Conservation (phyloP, 306 rosid species). For the Betula pendula region DNA sequence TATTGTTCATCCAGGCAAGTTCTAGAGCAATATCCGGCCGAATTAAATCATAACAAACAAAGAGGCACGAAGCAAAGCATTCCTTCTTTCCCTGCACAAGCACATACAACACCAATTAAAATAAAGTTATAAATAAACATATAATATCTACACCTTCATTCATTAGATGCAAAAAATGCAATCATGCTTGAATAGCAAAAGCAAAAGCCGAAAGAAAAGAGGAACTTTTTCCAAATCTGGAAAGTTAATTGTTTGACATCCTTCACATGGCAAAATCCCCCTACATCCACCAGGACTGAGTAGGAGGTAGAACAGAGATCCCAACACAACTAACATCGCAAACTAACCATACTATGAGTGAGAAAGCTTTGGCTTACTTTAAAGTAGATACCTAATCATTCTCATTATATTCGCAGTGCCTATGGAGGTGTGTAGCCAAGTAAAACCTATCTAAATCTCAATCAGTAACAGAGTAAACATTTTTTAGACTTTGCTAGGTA, state of each 20-base stretch:
- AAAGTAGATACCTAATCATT: slow-evolving; percentile 8
- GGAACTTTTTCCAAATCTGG: not conserved
- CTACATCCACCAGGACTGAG: not conserved
- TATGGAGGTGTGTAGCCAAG: not conserved
- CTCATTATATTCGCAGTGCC: not conserved
- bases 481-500: slow-evolving; percentile 22
- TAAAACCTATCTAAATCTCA: slow-evolving; percentile 3
- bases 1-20: slow-evolving; percentile 95
- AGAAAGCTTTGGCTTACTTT: not conserved
- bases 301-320: not conserved
- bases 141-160: slow-evolving; percentile 5
- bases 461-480: not conserved
- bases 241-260: not conserved
- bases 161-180: not conserved
- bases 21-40: slow-evolving; percentile 85
- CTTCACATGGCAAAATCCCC: not conserved
- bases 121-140: not conserved
- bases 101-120: slow-evolving; percentile 22
- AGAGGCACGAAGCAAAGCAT: slow-evolving; percentile 96
- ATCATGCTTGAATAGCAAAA: not conserved
- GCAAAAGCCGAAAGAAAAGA: not conserved
- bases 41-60: slow-evolving; percentile 92
- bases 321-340: not conserved
- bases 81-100: slow-evolving; percentile 93
- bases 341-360: not conserved